Base-by-base conservation (phyloP, 352 stramenopile species). In the Phytophthora pisi region DNA sequence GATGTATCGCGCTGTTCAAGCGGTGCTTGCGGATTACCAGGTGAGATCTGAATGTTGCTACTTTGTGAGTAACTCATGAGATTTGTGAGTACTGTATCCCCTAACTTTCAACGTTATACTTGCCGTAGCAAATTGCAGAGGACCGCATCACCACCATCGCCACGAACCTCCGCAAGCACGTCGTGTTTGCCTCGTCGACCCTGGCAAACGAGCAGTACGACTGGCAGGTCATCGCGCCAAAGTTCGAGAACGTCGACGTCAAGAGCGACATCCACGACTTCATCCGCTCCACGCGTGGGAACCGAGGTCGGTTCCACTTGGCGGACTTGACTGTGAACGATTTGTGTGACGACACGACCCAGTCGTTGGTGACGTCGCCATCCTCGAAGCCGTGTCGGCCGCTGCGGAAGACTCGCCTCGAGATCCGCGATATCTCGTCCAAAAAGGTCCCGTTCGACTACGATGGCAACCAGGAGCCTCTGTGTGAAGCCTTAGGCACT, bases 171-270 rank as follows among this genome's bases (percentile, higher is more conserved):
- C 86, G 86, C 26, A 96, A 96, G 52, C 86, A 96, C 40, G 83
- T 93, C 2, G 75, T 94, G 1, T 96, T 94, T 66, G 84, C 92
- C 59, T 89, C 84, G 2, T 92, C 86, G 4, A 75, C 81, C n/a
- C 77, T 96, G 6, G 86, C 86, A 15, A 94, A 94, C 55, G 75
- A 90, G 47, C 88, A 95, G 87, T 96, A 96, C 57, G 88, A 96
- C 30, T 96, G 86, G 84, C 88, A 96, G 52, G 90, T 93, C 60
- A 75, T 90, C 52, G 84, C 86, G 6, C 72, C 66, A 34, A 88
- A 85, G 51, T 84, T 96, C 43, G 86, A 94, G 49, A 84, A 74
- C 49, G 79, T 94, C 15, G 75, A 92, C 61, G 78, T 85, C 30
- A 82, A 93, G 67, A 66, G 65, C 30, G 81, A 94, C 56, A 86